Base-by-base conservation (phyloP, 768 basidiomycete species). In the Cantharellus cinnabarinus region DNA sequence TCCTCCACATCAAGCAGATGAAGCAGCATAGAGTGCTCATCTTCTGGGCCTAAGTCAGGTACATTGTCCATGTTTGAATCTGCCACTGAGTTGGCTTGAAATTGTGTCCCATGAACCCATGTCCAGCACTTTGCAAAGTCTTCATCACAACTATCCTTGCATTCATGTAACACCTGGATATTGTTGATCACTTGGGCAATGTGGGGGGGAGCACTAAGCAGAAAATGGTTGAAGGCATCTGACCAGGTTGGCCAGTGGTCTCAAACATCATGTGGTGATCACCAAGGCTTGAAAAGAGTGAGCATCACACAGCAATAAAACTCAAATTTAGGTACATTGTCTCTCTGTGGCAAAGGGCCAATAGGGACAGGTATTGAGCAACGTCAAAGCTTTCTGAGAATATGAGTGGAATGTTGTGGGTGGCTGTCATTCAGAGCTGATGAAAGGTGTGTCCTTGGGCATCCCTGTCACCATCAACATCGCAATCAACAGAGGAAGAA, bases 281-380 rank as follows among this genome's bases (percentile, higher is more conserved):
- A 39, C 75, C 74, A 75, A 0, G 74, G 75, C 60, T 74, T 73
- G 62, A 75, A 75, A 0, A 75, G 65, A n/a, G 73, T 67, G 2
- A 76, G 59, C 73, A 75, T 75, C 2, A 71, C 58, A 1, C 69
- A 61, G 57, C 66, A 69, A 58, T 72, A 73, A 3, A 57, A 58
- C 0, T 60, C 62, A 7, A 62, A 48, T 48, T 48, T 3, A 4
- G 65, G 57, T 4, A 57, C 29, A 4, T 39, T 10, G 59, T 74
- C 70, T 4, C 67, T 54, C 0, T 70, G 61, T 3, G 73, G 73
- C 0, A 76, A 56, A 0, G 71, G 59, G 1, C 75, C 75, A 15
- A 74, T 65, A 0, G 68, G 68, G 2, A 73, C 70, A 15, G 70
- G 68, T 42, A 74, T n/a, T 65, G 2, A 58, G 38, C 44, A 37